Conservation (phyloP, 306 rosid species). For the Glycyrrhiza uralensis region DNA sequence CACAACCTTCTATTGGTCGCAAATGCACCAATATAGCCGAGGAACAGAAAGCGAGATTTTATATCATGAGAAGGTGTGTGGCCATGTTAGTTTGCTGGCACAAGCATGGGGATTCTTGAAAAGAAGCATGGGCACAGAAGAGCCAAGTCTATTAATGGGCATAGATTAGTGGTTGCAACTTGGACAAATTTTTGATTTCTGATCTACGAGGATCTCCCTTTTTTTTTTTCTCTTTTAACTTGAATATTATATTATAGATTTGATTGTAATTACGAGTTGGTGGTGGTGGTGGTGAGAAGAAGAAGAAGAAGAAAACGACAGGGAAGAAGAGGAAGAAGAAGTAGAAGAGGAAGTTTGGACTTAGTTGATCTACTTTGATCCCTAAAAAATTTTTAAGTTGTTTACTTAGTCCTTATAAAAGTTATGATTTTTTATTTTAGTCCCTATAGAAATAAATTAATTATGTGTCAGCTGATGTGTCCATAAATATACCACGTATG, state of each 20-base stretch:
- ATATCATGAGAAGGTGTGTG: constrained; percentile 88
- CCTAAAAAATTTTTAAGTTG: too few relatives aligned
- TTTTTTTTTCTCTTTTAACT: not conserved
- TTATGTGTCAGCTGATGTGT: too few relatives aligned
- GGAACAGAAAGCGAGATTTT: constrained; percentile 94
- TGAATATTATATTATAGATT: constrained; percentile 11
- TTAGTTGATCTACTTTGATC: too few relatives aligned
- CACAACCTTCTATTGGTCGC: constrained; percentile 65
- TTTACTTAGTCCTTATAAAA: too few relatives aligned
- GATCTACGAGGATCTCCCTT: constrained; percentile 31
- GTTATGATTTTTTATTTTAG: too few relatives aligned
- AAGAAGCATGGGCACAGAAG: not conserved
- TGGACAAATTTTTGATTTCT: constrained; percentile 28
- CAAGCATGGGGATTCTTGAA: constrained; percentile 92
- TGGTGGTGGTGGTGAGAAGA: too few relatives aligned
- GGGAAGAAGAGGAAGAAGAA: too few relatives aligned
- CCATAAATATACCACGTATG: too few relatives aligned
- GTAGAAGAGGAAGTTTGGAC: too few relatives aligned
- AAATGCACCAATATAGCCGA: constrained; percentile 82
- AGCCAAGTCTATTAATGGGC: not conserved
- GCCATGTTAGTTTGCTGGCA: constrained; percentile 99
- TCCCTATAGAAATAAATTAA: too few relatives aligned
- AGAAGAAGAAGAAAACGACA: too few relatives aligned
- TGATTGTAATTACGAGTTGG: constrained; percentile 47
- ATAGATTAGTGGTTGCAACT: constrained; percentile 29